These are phyloP conservation scores for Penicillium sp. DNA, from an alignment of 2,329 filamentous ascomycete species.

Conservation along the genomic window DNA sequence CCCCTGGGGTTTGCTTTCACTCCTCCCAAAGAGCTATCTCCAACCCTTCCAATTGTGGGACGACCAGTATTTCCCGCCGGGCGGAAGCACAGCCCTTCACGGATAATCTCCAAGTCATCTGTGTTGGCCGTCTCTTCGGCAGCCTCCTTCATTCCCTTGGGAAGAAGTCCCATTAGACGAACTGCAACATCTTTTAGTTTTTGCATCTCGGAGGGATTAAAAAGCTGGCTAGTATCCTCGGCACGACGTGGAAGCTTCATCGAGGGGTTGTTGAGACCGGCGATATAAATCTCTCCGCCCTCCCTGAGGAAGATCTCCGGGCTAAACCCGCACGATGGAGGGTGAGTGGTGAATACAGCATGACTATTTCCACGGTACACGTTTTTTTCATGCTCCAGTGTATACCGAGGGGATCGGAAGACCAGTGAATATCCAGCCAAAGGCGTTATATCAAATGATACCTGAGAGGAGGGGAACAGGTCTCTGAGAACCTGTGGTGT, in stretches of 20 bases:
- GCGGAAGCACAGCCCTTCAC: slow-evolving; percentile 69
- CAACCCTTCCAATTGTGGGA: slow-evolving; percentile 61
- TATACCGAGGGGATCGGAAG: slow-evolving; percentile 56
- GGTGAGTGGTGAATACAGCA: slow-evolving; percentile 64
- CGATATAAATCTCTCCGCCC: slow-evolving; percentile 68
- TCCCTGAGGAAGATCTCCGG: slow-evolving; percentile 69
- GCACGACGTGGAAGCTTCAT: slow-evolving; percentile 60
- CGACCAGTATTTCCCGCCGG: slow-evolving; percentile 63
- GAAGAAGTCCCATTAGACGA: slow-evolving; percentile 33
- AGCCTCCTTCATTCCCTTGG: slow-evolving; percentile 8
- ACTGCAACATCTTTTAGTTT: slow-evolving; percentile 33
- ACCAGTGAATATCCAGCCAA: slow-evolving; percentile 72
- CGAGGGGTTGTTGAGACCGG: slow-evolving; percentile 64
- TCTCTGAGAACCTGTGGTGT: slow-evolving; percentile 61
- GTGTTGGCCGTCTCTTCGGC: slow-evolving; percentile 31
- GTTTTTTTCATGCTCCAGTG: slow-evolving; percentile 26
- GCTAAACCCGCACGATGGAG: slow-evolving; percentile 53
- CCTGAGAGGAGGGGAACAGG: slow-evolving; percentile 59
- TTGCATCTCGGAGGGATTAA: slow-evolving; percentile 44
- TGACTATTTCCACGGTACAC: slow-evolving; percentile 55
- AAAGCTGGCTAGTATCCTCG: slow-evolving; percentile 32
- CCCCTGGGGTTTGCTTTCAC: slow-evolving; percentile 40
- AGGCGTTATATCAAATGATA: slow-evolving; percentile 56
- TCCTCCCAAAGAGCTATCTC: slow-evolving; percentile 55
- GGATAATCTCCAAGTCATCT: slow-evolving; percentile 60